Conservation (phyloP, 2,329 filamentous ascomycete species). For the Cercospora sp. region DNA sequence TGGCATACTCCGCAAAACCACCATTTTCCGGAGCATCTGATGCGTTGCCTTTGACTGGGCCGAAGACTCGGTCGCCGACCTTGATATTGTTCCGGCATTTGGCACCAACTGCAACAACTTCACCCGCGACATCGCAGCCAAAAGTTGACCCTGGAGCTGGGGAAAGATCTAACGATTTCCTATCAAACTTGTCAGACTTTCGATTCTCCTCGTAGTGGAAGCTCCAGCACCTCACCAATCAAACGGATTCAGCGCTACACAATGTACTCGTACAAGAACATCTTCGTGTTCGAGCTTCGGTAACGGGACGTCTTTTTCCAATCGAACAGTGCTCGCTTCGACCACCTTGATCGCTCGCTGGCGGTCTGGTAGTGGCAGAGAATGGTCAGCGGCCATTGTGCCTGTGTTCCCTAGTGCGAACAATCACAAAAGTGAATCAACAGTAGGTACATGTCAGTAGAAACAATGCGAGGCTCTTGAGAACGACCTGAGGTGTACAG, state of each 20-base stretch:
- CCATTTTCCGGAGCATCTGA: conserved; percentile 23
- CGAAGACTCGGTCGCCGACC: conserved; percentile 24
- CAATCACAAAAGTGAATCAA: neutral
- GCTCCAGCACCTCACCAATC: conserved; percentile 18
- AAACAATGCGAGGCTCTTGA: neutral
- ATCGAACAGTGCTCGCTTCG: conserved; percentile 11
- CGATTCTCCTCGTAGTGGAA: neutral
- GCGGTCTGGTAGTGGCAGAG: conserved; percentile 13
- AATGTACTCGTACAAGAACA: conserved; percentile 23
- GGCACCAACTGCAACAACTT: conserved; percentile 22
- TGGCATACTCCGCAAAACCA: conserved; percentile 24
- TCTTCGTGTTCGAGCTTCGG: conserved; percentile 20
- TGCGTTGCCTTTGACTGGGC: conserved; percentile 23
- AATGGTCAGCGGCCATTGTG: conserved; percentile 14
- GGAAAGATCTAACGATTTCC: conserved; percentile 27
- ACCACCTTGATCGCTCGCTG: conserved; percentile 25
- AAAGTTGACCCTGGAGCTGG: conserved; percentile 24
- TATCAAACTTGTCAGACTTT: neutral
- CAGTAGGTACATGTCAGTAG: neutral
- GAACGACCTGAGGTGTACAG: neutral
- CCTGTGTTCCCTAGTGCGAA: neutral
- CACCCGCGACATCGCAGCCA: conserved; percentile 25
- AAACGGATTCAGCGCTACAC: conserved; percentile 25
- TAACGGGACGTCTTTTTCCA: conserved; percentile 20
- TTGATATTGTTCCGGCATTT: conserved; percentile 13